A percentile compares a stretch with the other conserved stretches of the same genome.
Conservation (phyloP, 192 early-diverging fungal species). For the Endogone sp. region DNA sequence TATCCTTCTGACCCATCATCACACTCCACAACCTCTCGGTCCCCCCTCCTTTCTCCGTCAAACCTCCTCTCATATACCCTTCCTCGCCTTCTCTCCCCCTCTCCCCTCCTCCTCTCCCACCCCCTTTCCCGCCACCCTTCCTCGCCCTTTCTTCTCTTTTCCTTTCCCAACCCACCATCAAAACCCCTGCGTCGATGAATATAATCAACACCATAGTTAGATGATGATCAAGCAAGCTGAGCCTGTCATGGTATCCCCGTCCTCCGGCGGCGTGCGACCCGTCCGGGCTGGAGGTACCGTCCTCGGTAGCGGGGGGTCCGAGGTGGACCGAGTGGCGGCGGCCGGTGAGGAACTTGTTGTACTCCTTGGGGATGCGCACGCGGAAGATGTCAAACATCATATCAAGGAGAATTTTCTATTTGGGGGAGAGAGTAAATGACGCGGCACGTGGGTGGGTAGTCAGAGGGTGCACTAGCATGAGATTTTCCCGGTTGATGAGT, state of each 20-base stretch:
- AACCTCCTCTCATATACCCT: too few relatives aligned
- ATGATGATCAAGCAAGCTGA: constrained; percentile 67
- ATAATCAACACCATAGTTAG: constrained; percentile 63
- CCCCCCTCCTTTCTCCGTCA: too few relatives aligned
- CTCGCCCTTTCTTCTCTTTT: too few relatives aligned
- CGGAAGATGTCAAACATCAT: constrained; percentile 80
- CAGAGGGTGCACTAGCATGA: neutral
- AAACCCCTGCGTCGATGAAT: constrained; percentile 72
- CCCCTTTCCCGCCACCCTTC: neutral
- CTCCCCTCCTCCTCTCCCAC: neutral
- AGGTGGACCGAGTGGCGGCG: constrained; percentile 32
- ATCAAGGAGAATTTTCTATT: constrained; percentile 72
- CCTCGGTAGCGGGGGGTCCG: constrained; percentile 3
- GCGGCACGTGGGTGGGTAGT: neutral
- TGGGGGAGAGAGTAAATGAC: neutral
- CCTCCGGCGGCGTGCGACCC: constrained; percentile 9
- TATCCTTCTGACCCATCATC: too few relatives aligned
- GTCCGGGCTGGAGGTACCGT: constrained; percentile 6
- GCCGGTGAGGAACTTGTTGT: constrained; percentile 37
- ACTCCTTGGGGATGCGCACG: constrained; percentile 60
- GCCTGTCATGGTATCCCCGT: constrained; percentile 30
- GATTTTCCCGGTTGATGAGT: too few relatives aligned
- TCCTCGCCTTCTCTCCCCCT: too few relatives aligned
- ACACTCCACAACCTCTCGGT: too few relatives aligned
- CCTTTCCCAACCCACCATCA: constrained; percentile 10